These are phyloP conservation scores for Ophiostoma quercus DNA, from an alignment of 2,329 filamentous ascomycete species.

Conservation along the genomic window DNA sequence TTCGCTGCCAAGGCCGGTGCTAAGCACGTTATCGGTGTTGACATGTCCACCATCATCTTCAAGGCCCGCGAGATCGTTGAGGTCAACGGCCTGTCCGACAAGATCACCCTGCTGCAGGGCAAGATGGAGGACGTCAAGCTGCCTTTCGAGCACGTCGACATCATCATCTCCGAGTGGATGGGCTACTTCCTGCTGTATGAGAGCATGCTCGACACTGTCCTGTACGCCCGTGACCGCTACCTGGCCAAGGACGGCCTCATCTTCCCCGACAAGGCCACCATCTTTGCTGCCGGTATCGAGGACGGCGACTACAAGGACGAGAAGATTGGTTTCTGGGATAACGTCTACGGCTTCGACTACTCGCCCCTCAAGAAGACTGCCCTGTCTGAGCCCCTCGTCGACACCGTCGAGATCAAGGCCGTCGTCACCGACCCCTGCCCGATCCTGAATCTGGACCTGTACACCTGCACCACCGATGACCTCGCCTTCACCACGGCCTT, in stretches of 20 bases:
- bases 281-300: conserved; percentile 94
- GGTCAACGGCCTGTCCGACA: conserved; percentile 84
- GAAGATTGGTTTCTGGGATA: conserved; percentile 99
- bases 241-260: conserved; percentile 82
- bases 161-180: conserved; percentile 99
- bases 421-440: conserved; percentile 86
- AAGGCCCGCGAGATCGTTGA: conserved; percentile 95
- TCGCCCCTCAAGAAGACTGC: conserved; percentile 88
- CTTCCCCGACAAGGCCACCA: conserved; percentile 98
- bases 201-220: conserved; percentile 96
- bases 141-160: conserved; percentile 93
- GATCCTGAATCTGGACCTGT: conserved; percentile 85
- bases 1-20: conserved; percentile 94
- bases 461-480: conserved; percentile 79
- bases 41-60: conserved; percentile 99
- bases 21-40: conserved; percentile 97
- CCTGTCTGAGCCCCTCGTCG: conserved; percentile 90
- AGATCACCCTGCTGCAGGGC: conserved; percentile 95
- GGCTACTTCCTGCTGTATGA: conserved; percentile 98
- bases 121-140: conserved; percentile 99
- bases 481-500: conserved; percentile 79
- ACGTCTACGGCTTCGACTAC: conserved; percentile 98
- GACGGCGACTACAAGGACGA: conserved; percentile 99
- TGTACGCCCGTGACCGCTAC: conserved; percentile 93
- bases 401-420: conserved; percentile 95